Percentiles rank a stretch among this genome's conserved stretches.
phyloP scores from a whole-genome alignment of 1,139 yeast genomes.

The Pneumocystis canis region DNA sequence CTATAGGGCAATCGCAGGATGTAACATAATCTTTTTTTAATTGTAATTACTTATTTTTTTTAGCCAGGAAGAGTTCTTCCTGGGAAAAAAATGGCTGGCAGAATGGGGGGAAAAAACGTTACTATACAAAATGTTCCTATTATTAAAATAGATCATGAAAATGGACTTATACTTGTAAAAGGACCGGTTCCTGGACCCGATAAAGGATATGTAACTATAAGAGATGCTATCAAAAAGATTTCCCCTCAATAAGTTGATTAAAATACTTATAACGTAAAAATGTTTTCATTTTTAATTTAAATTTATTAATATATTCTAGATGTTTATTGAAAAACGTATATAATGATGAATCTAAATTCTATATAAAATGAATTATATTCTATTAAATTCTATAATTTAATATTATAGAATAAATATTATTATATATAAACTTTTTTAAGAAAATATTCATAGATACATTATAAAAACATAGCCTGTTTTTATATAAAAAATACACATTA shows the following conservation, averaged over 20 bases:
- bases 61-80: conserved; percentile 87
- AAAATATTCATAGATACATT: not conserved
- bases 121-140: conserved; percentile 69
- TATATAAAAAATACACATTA: not conserved
- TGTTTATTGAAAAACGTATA: too few species aligned
- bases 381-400: too few species aligned
- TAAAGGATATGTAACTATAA: conserved; percentile 56
- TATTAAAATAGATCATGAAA: conserved; percentile 62
- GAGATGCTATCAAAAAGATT: conserved; percentile 50
- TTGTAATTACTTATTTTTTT: conserved; percentile 39
- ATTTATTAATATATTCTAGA: too few species aligned
- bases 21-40: not conserved
- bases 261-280: not conserved
- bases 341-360: too few species aligned
- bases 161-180: conserved; percentile 68
- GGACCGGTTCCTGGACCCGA: conserved; percentile 89
- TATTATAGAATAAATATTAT: too few species aligned
- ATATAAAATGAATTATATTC: too few species aligned
- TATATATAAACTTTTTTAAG: not conserved
- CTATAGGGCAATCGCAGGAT: conserved; percentile 54
- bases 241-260: not conserved
- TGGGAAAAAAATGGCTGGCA: conserved; percentile 97
- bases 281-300: not conserved
- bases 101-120: conserved; percentile 67
- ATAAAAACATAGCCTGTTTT: not conserved